Evolutionary conservation across 2,329 filamentous ascomycete genomes (phyloP), one percentile per base, ranked within the genome.

Genomic region (Immersiporthe knoxdaviesiana): DNA sequence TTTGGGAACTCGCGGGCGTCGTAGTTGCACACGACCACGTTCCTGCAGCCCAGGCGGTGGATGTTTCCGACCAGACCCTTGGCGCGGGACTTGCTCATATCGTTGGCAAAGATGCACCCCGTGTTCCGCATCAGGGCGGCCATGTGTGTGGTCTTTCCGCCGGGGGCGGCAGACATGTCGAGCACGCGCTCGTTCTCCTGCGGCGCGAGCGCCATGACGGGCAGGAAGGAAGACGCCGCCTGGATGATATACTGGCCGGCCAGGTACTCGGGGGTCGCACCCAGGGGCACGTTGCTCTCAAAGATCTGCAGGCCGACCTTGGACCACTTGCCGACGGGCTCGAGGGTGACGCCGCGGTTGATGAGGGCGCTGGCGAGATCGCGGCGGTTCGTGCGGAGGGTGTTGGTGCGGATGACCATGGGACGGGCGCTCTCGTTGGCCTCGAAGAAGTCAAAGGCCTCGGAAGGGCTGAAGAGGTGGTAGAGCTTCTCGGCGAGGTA

Each of bases 61-160:
- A 98, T 93, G 84, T 99, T 97, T 83, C 96, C 96, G 74, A 99
- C 98, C 66, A 99, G 84, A 91, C 93, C 96, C 84, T 97, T 98
- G 63, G 94, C 88, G 88, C 96, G 92, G 70, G 90, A 84, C 81
- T 97, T 97, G 85, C 92, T 97, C 74, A 92, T 90, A 88, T 99
- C 96, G 84, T 99, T 99, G 78, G 96, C 95, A 77, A 99, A 93
- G 73, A 99, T 91, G 74, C 92, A 91, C 68, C 96, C 96, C 0
- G 95, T 98, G 81, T 99, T 99, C 82, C 94, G 94, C 94, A 97
- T 97, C 77, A 98, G 83, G 0, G 95, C 95, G n/a, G 95, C 93
- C 79, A 97, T 91, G 80, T 97, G 93, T 8, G 95, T 97, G 12
- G 94, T 97, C 82, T 98, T 98, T 81, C 95, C 95, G 83, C 95